phyloP scores from a whole-genome alignment of 1,284 basidiomycete species.

The Malassezia nana region DNA sequence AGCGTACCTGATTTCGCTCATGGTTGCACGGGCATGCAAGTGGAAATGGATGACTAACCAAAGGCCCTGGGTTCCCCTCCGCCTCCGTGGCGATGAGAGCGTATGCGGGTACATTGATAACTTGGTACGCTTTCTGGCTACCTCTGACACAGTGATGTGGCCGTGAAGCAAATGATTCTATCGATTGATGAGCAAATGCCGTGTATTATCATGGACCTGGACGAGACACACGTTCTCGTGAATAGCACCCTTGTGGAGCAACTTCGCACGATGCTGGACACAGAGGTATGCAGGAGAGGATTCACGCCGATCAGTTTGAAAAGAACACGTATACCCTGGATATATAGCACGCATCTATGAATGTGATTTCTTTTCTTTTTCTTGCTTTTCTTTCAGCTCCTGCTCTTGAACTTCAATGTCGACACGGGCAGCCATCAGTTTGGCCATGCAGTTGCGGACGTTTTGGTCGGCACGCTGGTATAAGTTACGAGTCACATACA shows the following conservation, averaged over 20 bases:
- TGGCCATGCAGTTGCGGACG: conserved; percentile 69
- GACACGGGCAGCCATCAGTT: conserved; percentile 18
- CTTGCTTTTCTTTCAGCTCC: background rate
- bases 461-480: conserved; percentile 61
- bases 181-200: conserved; percentile 60
- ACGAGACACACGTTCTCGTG: conserved; percentile 72
- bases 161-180: conserved; percentile 77
- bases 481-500: conserved; percentile 1
- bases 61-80: background rate
- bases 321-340: conserved; percentile 43
- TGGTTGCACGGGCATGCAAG: background rate
- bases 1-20: background rate
- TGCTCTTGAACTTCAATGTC: conserved; percentile 16
- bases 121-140: conserved; percentile 9
- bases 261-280: conserved; percentile 62
- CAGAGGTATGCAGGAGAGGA: conserved; percentile 57
- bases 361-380: background rate
- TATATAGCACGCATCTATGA: background rate
- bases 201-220: conserved; percentile 77
- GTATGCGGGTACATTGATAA: conserved; percentile 13
- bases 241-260: conserved; percentile 68
- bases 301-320: conserved; percentile 24
- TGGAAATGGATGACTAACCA: background rate
- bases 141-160: conserved; percentile 59
- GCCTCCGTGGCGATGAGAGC: conserved; percentile 8